Percentiles rank a stretch among this genome's conserved stretches.
phyloP scores from a whole-genome alignment of 345 rosid genomes.

The Barbarea vulgaris region DNA sequence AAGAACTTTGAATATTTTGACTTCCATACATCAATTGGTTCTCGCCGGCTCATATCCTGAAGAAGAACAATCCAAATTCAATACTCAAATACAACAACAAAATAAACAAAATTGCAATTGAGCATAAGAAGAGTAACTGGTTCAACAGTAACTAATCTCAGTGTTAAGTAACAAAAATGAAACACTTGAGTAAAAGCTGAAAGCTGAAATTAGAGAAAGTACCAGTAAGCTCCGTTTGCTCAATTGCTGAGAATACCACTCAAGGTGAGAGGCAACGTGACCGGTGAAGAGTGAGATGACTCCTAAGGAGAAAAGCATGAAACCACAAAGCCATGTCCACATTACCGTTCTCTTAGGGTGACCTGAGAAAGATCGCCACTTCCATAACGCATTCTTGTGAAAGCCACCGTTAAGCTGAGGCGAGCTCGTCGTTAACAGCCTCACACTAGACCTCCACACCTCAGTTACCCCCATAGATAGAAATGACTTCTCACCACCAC shows the following conservation, averaged over 20 bases:
- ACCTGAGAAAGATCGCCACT: slow-evolving; percentile 51
- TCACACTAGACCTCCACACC: slow-evolving; percentile 59
- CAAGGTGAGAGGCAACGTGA: slow-evolving; percentile 92
- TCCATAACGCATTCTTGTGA: slow-evolving; percentile 44
- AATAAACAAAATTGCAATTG: neutral
- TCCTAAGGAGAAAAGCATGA: slow-evolving; percentile 86
- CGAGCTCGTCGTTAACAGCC: slow-evolving; percentile 57
- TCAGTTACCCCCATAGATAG: slow-evolving; percentile 54
- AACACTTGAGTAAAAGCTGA: neutral
- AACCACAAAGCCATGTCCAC: slow-evolving; percentile 76
- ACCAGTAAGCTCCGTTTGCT: slow-evolving; percentile 68
- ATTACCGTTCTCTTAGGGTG: slow-evolving; percentile 53
- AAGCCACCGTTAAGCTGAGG: slow-evolving; percentile 53
- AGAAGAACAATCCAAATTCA: slow-evolving; percentile 7
- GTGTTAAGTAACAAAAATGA: neutral
- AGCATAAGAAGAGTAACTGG: slow-evolving; percentile 10
- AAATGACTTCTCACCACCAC: slow-evolving; percentile 18
- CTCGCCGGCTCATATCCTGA: slow-evolving; percentile 59
- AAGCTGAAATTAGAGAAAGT: neutral
- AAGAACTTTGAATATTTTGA: slow-evolving; percentile 63
- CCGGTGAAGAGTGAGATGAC: slow-evolving; percentile 92
- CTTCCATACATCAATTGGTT: slow-evolving; percentile 85
- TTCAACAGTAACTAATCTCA: slow-evolving; percentile 21
- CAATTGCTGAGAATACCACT: slow-evolving; percentile 90
- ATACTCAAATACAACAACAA: neutral